Evolutionary conservation across 768 basidiomycete species (phyloP), one percentile per base, ranked within the genome.

Genomic region (Mycena olivaceomarginata): DNA sequence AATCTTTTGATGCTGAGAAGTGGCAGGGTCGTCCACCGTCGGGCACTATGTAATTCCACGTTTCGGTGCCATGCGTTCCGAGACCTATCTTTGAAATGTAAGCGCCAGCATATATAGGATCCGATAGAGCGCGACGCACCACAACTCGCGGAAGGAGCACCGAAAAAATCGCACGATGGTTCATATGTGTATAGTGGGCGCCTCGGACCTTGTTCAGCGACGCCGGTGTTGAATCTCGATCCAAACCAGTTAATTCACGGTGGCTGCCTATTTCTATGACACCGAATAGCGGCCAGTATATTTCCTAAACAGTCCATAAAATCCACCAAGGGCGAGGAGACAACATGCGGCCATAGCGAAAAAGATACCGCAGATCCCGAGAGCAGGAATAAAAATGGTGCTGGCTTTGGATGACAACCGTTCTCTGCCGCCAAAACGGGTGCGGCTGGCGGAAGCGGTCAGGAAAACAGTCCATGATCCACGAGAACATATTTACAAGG

Each of bases 281-380:
- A 41, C 40, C 18, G 6, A 22, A 65, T 18, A 41, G n/a, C 5
- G 45, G 48, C 59, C 46, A 12, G 22, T 48, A 8, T 56, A 67
- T 57, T 45, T 67, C 43, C 73, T 4, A 63, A 69, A n/a, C n/a
- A 53, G 7, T 7, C 51, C 18, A 53, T 53, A 53, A 10, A 63
- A 39, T 62, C 60, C 48, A 46, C 31, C 43, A 25, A 76, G 39
- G 12, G 67, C 18, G 37, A 60, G 37, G 51, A 76, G 20, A 56
- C 41, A 66, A 25, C 64, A 48, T 20, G 70, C 25, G 22, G 70
- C 75, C 15, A 76, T 11, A 37, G 75, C 70, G 13, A 60, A 16
- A 45, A 72, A 13, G 40, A 51, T 46, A 18, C 46, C 63, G 43
- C 51, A 59, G 31, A 75, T 20, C 13, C 70, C 64, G 48, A 76